Evolutionary conservation across 371 early-diverging fungal species (phyloP).

Genomic region (Rhizopus delemar): DNA sequence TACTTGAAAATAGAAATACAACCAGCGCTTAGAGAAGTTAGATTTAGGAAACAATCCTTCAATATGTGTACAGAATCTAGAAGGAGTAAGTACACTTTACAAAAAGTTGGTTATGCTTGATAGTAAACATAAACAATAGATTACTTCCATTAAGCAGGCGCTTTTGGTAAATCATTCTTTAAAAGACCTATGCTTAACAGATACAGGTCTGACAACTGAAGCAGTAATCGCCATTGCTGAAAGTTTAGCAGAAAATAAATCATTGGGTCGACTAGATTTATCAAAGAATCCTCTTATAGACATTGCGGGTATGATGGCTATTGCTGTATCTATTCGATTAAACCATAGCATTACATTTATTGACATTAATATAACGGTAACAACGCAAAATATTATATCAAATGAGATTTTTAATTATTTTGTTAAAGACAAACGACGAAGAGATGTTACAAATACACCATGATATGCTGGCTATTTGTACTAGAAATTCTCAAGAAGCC

Average conservation of each 20-base stretch:
- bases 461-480: conserved; percentile 69
- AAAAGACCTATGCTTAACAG: conserved; percentile 62
- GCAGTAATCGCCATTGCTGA: conserved; percentile 80
- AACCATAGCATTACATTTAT: conserved; percentile 74
- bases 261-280: conserved; percentile 70
- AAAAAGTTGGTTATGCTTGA: neutral
- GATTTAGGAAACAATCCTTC: conserved; percentile 48
- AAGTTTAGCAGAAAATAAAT: conserved; percentile 68
- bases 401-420: neutral
- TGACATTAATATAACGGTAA: conserved; percentile 72
- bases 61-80: conserved; percentile 39
- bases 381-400: neutral
- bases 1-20: conserved; percentile 43
- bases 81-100: conserved; percentile 51
- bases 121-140: conserved; percentile 37
- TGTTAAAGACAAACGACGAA: conserved; percentile 56
- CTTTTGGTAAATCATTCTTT: conserved; percentile 66
- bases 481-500: conserved; percentile 61
- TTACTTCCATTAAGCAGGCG: conserved; percentile 62
- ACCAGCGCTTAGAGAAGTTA: conserved; percentile 41
- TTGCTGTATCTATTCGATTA: conserved; percentile 75
- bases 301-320: conserved; percentile 79
- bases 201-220: conserved; percentile 64
- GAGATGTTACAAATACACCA: conserved; percentile 68
- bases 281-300: conserved; percentile 74